Base-by-base conservation (phyloP, 805 yeast genomes). In the Metschnikowia lunata region DNA sequence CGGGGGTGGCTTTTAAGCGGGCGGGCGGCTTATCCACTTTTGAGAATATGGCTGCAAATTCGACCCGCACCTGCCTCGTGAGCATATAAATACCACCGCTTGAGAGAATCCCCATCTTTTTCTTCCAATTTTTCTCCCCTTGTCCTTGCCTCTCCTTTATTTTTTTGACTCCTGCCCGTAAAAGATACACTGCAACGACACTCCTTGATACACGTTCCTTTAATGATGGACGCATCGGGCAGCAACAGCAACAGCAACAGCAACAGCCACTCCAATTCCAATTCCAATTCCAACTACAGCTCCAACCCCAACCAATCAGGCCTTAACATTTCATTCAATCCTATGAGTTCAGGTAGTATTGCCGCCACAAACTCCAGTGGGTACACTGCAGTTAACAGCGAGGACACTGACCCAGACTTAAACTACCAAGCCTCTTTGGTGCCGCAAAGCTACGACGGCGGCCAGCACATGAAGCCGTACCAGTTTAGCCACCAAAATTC, bases 271-370 rank as follows among this genome's bases (percentile, higher is more conserved):
- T n/a, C n/a, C n/a, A n/a, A n/a, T n/a, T n/a, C n/a, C n/a, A n/a
- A n/a, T n/a, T n/a, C n/a, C n/a, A n/a, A n/a, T n/a, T 18, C 23
- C 23, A 18, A 18, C 5, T 18, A 3, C 23, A 18, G 5, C 5
- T 18, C 23, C 23, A 18, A 18, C 23, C 23, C 30, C 49, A 32
- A 48, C 41, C 43, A 54, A 48, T 40, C 56, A 32, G 47, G 47
- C 35, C 47, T 48, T 31, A 48, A 43, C 45, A 46, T 43, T 26
- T 37, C 50, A 12, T 47, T 45, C 43, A 47, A 36, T 37, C 45
- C 49, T n/a, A 37, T 51, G 45, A 45, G 52, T 29, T 50, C 55
- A 3, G 55, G 55, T 11, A 51, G 54, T 36, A 46, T 50, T 27
- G 46, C 55, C 10, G 55, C 49, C 23, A 43, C 54, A 15, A 43